Percentiles rank a stretch among this genome's conserved stretches.
These are phyloP conservation scores for Tetrahymena borealis DNA, from an alignment of 73 alveolate genomes.

Conservation along the genomic window DNA sequence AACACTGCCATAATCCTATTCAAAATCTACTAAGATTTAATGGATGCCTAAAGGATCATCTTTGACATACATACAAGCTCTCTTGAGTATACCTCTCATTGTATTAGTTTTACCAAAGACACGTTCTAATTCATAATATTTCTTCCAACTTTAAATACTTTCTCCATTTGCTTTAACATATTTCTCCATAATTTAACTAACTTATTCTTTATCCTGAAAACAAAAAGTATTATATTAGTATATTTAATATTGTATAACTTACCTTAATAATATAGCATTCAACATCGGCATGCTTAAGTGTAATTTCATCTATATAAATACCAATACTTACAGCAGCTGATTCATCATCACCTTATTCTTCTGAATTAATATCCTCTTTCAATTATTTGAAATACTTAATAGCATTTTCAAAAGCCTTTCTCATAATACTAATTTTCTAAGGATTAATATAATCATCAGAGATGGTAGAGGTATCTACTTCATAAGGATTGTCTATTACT, in stretches of 20 bases:
- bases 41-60: slow-evolving; percentile 8
- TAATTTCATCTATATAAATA: neutral
- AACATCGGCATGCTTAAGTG: neutral
- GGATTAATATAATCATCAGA: neutral
- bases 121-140: neutral
- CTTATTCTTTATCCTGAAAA: neutral
- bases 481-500: neutral
- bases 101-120: neutral
- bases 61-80: slow-evolving; percentile 6
- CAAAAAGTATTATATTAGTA: neutral
- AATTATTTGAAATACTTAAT: neutral
- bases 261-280: neutral
- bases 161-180: neutral
- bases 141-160: neutral
- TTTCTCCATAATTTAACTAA: neutral
- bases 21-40: slow-evolving; percentile 16
- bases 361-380: neutral
- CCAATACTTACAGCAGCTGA: neutral
- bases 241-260: neutral
- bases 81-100: slow-evolving; percentile 31
- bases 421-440: neutral
- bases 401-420: neutral
- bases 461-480: neutral
- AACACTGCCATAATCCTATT: slow-evolving; percentile 15
- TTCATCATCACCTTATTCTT: neutral